Evolutionary conservation across 2,329 filamentous ascomycete genomes (phyloP), one percentile per base, ranked within the genome.

Genomic region (Pseudofabraea citricarpa): DNA sequence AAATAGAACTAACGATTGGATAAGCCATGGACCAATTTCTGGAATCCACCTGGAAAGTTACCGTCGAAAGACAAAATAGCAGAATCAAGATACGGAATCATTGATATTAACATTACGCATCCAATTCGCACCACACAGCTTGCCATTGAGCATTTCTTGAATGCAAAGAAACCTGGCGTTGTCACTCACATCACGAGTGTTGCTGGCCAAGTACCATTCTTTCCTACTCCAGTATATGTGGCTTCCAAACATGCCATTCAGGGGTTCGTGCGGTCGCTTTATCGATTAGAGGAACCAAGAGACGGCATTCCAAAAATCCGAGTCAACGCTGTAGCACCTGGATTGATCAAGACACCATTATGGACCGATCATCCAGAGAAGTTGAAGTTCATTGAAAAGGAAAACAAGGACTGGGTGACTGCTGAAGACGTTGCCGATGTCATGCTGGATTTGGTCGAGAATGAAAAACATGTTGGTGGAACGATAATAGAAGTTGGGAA

Each of bases 71-170:
- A 72, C 51, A 50, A 61, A 21, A 56, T 54, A 2, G 36, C 57
- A 35, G 62, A 65, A 4, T 63, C 62, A 27, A 60, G 66, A 41
- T 74, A 72, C 51, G 63, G 64, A 27, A 44, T 62, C 40, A 41
- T 75, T 15, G 71, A 74, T 41, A 71, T 75, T 58, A 74, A 74
- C 48, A 44, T 75, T 42, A 70, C 67, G 0, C 72, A 75, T 48
- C 72, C 72, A 1, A 73, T 75, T 51, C 70, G 72, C 22, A 61
- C 64, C 3, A 74, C 71, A 4, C 71, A 75, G 48, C 59, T 75
- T 18, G 72, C 71, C 7, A 66, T 75, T 41, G 63, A 65, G 3
- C 63, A 69, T 50, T 74, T 73, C 54, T 53, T 35, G 56, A 7
- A 36, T 19, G 23, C 41, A 51, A 39, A 45, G 12, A 43, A 46